phyloP scores from a whole-genome alignment of 1,284 basidiomycete genomes.

The Stygiomarasmius scandens region DNA sequence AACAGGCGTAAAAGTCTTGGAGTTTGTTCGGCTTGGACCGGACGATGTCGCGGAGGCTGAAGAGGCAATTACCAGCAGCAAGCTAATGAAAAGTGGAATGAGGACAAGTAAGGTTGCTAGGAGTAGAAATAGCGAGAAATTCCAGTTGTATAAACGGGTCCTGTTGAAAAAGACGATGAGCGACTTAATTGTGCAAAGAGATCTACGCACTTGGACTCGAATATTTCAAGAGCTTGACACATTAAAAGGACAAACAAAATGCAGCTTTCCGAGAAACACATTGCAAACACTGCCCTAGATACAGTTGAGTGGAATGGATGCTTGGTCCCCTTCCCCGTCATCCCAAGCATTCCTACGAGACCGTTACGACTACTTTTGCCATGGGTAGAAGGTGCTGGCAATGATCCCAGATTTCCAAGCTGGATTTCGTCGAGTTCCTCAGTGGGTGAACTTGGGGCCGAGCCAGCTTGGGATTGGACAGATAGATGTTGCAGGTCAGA shows the following conservation, averaged over 20 bases:
- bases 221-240: conserved; percentile 58
- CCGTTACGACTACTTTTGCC: conserved; percentile 21
- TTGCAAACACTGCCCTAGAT: conserved; percentile 58
- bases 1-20: conserved; percentile 22
- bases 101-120: conserved; percentile 59
- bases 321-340: conserved; percentile 33
- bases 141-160: conserved; percentile 66
- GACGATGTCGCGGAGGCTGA: background rate
- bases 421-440: conserved; percentile 34
- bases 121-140: conserved; percentile 58
- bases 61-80: conserved; percentile 42
- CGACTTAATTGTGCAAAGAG: background rate
- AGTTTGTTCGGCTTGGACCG: conserved; percentile 25
- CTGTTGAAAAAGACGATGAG: conserved; percentile 33
- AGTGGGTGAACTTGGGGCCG: conserved; percentile 17
- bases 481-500: conserved; percentile 52
- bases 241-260: conserved; percentile 68
- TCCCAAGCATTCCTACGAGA: conserved; percentile 24
- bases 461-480: conserved; percentile 21
- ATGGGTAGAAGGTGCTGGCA: conserved; percentile 46
- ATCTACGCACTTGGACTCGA: conserved; percentile 52
- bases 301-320: conserved; percentile 59
- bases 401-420: conserved; percentile 32
- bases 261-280: conserved; percentile 71
- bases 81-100: conserved; percentile 61